Evolutionary conservation across 768 basidiomycete genomes (phyloP), one percentile per base, ranked within the genome.

Genomic region (Pleurotus cornucopiae): DNA sequence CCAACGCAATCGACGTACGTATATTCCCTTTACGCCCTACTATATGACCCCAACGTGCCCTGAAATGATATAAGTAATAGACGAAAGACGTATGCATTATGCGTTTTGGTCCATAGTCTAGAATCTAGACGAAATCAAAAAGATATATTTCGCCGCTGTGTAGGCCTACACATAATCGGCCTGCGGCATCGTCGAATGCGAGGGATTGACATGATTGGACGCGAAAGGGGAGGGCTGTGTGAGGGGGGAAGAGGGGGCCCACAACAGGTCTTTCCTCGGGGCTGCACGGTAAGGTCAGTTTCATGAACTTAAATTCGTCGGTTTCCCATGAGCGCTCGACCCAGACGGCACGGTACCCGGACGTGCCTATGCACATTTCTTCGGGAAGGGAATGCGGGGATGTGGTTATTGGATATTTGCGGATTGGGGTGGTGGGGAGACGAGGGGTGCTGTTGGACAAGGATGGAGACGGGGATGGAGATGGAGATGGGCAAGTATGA

Each of bases 171-270:
- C 71, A 79, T 30, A 86, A 68, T 26, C 74, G 70, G 30, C 84
- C 82, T 2, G 75, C 75, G 4, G 74, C 69, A 61, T 86, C 85
- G 54, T 86, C 82, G 54, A 86, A 82, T 2, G 75, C 75, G 25
- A 85, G 65, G 0, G 74, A 73, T 37, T 73, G 72, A 54, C 76
- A 77, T 25, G 71, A 69, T 21, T 72, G 67, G 14, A 76, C 71
- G 58, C 75, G 71, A 54, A 86, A 83, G 0, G 83, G 83, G 39
- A 85, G 66, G 1, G 77, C 74, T 11, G 78, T 69, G 59, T 80
- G 70, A 7, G 70, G 64, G 0, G 79, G 78, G 45, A 83, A 66
- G 37, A 85, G 66, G 14, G 71, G 66, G 23, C 69, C 70, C 11
- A 76, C 69, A 48, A 64, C 60, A 23, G 64, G 57, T 34, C 65